Evolutionary conservation across 306 rosid genomes (phyloP), one percentile per base, ranked within the genome.

Genomic region (Trifolium pratense): DNA sequence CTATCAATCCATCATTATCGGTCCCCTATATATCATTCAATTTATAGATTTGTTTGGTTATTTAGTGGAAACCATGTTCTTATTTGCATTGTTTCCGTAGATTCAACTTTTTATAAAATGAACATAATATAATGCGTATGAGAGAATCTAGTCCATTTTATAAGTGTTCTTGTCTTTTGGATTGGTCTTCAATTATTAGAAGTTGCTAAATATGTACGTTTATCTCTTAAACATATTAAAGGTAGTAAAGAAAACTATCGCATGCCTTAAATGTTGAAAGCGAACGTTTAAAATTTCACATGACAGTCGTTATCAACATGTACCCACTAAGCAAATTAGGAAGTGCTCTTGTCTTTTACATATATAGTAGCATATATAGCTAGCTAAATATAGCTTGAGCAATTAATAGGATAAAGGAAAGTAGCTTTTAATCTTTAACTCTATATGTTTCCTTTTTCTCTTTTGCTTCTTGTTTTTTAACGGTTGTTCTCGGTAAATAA

Each of bases 1-100:
- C 75, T 67, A 59, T 15, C 12, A 49, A 45, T 40, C 29, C 73
- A 23, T 23, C 39, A 36, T 36, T 55, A 40, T 65, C 66, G 16
- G 53, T 78, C 42, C 56, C 25, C 48, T 51, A 56, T 49, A 42
- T 57, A 11, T 55, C 73, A 18, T 59, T 67, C 36, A 66, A 67
- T 51, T 67, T 23, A 59, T 83, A 64, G 66, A 79, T 43, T 26
- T 83, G 51, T 55, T 66, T 40, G 74, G 79, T 61, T 34, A 75
- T 39, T 20, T 59, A 46, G 34, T 53, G 61, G 73, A 61, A 78
- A 45, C 75, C 75, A 74, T 64, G 69, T 57, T 78, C 75, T 13
- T 12, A 17, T 49, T 29, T 63, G 39, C 73, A 45, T 43, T 58
- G 32, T 45, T 60, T 15, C 26, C 21, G 57, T 46, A 37, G 70